These are phyloP conservation scores for Rugonectria rugulosa DNA, from an alignment of 2,329 filamentous ascomycete genomes.

Conservation along the genomic window DNA sequence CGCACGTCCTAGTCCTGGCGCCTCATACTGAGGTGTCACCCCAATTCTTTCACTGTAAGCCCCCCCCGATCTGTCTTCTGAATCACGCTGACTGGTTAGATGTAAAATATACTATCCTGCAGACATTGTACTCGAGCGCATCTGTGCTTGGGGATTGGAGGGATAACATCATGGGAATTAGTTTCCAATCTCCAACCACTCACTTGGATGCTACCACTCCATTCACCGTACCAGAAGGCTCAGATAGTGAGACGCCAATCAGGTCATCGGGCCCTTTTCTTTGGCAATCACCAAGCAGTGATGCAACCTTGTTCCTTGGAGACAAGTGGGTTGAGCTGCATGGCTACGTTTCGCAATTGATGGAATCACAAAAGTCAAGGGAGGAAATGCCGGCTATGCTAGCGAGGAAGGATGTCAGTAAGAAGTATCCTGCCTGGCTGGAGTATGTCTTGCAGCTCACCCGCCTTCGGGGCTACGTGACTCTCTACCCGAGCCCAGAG, in stretches of 20 bases:
- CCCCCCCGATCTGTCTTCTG: neutral
- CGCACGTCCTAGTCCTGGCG: slow-evolving; percentile 85
- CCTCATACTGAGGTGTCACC: slow-evolving; percentile 81
- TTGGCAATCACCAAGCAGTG: slow-evolving; percentile 85
- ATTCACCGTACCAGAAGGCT: slow-evolving; percentile 56
- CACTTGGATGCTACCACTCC: slow-evolving; percentile 66
- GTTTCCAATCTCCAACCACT: slow-evolving; percentile 75
- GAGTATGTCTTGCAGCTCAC: slow-evolving; percentile 81
- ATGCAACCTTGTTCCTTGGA: slow-evolving; percentile 83
- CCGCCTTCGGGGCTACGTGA: slow-evolving; percentile 77
- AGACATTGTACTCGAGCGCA: slow-evolving; percentile 74
- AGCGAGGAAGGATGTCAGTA: slow-evolving; percentile 67
- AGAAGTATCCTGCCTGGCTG: slow-evolving; percentile 76
- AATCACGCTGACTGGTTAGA: slow-evolving; percentile 52
- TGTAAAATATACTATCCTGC: slow-evolving; percentile 77
- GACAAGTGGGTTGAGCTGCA: slow-evolving; percentile 89
- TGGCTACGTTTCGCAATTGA: slow-evolving; percentile 73
- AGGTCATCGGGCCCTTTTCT: slow-evolving; percentile 68
- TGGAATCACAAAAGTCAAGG: slow-evolving; percentile 54
- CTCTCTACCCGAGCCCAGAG: slow-evolving; percentile 76
- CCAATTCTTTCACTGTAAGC: slow-evolving; percentile 80
- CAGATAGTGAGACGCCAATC: slow-evolving; percentile 25
- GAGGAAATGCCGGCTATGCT: slow-evolving; percentile 50
- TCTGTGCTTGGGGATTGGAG: slow-evolving; percentile 54
- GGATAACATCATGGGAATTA: slow-evolving; percentile 75